Evolutionary conservation across 768 basidiomycete genomes (phyloP).

Genomic region (Crepidotus variabilis): DNA sequence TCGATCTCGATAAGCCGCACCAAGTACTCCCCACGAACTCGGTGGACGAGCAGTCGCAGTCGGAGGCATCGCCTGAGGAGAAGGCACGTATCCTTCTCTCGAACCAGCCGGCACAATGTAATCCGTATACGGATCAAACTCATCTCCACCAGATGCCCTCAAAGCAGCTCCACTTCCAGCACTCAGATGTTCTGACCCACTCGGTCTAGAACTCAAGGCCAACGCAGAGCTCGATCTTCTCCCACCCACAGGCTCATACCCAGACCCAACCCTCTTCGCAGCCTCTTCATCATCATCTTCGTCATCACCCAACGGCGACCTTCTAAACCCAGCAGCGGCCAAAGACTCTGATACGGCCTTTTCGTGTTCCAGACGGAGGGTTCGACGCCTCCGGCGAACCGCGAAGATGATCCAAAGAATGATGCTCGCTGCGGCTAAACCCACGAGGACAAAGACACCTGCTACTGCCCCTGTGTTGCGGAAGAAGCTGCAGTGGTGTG

Average conservation of each 20-base stretch:
- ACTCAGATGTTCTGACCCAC: not conserved
- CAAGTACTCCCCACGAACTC: slow-evolving; percentile 18
- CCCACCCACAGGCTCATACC: slow-evolving; percentile 20
- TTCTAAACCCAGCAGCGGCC: slow-evolving; percentile 67
- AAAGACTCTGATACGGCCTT: slow-evolving; percentile 68
- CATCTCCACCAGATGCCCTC: slow-evolving; percentile 17
- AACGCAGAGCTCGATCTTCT: slow-evolving; percentile 38
- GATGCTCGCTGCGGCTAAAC: slow-evolving; percentile 69
- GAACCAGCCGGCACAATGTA: slow-evolving; percentile 22
- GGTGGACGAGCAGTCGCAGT: slow-evolving; percentile 23
- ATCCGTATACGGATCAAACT: slow-evolving; percentile 54
- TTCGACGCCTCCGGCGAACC: slow-evolving; percentile 60
- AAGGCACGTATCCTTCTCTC: slow-evolving; percentile 39
- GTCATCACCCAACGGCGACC: slow-evolving; percentile 65
- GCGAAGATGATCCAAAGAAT: slow-evolving; percentile 70
- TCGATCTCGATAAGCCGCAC: slow-evolving; percentile 28
- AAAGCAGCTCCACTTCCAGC: not conserved
- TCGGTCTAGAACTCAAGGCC: slow-evolving; percentile 22
- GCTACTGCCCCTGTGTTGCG: slow-evolving; percentile 85
- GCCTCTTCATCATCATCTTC: slow-evolving; percentile 35
- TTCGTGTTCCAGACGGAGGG: slow-evolving; percentile 61
- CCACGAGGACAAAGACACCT: slow-evolving; percentile 88
- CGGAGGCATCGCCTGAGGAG: slow-evolving; percentile 29
- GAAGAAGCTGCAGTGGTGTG: slow-evolving; percentile 63
- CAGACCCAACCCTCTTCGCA: slow-evolving; percentile 14